Conservation (phyloP, 345 rosid genomes). For the Euphorbia lathyris region DNA sequence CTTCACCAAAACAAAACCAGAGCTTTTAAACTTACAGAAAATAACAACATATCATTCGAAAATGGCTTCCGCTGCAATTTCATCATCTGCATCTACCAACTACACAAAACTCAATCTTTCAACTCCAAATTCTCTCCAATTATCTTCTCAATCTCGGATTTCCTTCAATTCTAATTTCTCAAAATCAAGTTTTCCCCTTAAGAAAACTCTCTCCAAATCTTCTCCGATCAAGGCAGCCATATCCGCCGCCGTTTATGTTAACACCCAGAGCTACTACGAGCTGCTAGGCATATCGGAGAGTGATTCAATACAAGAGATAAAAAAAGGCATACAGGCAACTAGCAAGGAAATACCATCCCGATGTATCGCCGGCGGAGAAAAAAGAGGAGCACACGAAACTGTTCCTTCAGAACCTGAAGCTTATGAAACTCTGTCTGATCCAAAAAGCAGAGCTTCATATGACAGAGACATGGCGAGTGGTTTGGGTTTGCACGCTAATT, state of each 20-base stretch:
- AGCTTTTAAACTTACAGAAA: background rate
- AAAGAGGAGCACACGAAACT: constrained; percentile 62
- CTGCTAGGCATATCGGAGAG: constrained; percentile 64
- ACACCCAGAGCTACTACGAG: constrained; percentile 53
- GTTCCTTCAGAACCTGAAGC: constrained; percentile 34
- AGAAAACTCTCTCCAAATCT: background rate
- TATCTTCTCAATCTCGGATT: background rate
- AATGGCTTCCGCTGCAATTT: background rate
- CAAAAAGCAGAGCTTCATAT: too few relatives aligned
- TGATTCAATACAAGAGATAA: constrained; percentile 52
- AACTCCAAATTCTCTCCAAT: background rate
- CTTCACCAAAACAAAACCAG: background rate
- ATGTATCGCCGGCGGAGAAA: constrained; percentile 73
- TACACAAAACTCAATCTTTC: background rate
- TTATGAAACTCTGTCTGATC: too few relatives aligned
- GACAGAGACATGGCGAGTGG: too few relatives aligned
- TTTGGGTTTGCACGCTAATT: too few relatives aligned
- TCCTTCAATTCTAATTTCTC: constrained; percentile 1
- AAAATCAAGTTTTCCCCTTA: background rate
- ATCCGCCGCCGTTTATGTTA: background rate
- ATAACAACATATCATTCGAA: background rate
- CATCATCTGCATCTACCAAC: background rate
- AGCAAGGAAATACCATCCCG: too few relatives aligned
- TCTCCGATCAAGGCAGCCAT: background rate
- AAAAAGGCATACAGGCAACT: constrained; percentile 91